These are phyloP conservation scores for Termitomyces heimii DNA, from an alignment of 768 basidiomycete genomes.

Conservation along the genomic window DNA sequence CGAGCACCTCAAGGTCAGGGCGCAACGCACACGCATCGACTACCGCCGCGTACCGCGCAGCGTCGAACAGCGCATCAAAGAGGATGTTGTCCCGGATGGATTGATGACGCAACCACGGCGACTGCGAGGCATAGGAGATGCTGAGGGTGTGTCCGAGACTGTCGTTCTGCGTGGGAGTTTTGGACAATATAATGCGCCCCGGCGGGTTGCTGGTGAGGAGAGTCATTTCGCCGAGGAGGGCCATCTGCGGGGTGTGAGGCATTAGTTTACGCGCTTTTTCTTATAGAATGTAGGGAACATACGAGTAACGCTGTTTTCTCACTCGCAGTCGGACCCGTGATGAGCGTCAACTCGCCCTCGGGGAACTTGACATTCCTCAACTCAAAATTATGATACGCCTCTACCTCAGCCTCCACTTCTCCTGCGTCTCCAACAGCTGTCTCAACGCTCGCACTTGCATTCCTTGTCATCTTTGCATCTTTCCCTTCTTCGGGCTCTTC, in stretches of 20 bases:
- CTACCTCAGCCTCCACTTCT: not conserved
- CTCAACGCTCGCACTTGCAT: not conserved
- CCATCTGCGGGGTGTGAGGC: too few species aligned
- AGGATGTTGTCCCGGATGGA: conserved; percentile 80
- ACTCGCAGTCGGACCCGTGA: conserved; percentile 76
- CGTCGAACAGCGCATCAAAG: too few species aligned
- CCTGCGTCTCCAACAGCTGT: too few species aligned
- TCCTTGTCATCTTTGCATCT: too few species aligned
- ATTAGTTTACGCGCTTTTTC: too few species aligned
- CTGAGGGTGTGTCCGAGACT: conserved; percentile 53
- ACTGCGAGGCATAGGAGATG: too few species aligned
- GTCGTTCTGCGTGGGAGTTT: conserved; percentile 55
- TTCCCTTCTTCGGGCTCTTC: too few species aligned
- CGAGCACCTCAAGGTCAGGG: conserved; percentile 77
- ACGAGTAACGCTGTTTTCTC: conserved; percentile 84
- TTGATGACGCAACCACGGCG: conserved; percentile 63
- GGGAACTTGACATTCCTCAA: conserved; percentile 73
- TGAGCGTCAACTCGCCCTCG: conserved; percentile 58
- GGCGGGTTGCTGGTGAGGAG: too few species aligned
- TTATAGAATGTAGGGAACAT: conserved; percentile 14
- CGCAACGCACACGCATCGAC: conserved; percentile 84
- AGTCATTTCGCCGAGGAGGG: conserved; percentile 45
- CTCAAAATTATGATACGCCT: conserved; percentile 48
- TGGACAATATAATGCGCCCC: conserved; percentile 69
- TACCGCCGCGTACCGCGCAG: too few species aligned